Evolutionary conservation across 1,284 basidiomycete species (phyloP), one percentile per base, ranked within the genome.

Genomic region (Ceratobasidium sp.): DNA sequence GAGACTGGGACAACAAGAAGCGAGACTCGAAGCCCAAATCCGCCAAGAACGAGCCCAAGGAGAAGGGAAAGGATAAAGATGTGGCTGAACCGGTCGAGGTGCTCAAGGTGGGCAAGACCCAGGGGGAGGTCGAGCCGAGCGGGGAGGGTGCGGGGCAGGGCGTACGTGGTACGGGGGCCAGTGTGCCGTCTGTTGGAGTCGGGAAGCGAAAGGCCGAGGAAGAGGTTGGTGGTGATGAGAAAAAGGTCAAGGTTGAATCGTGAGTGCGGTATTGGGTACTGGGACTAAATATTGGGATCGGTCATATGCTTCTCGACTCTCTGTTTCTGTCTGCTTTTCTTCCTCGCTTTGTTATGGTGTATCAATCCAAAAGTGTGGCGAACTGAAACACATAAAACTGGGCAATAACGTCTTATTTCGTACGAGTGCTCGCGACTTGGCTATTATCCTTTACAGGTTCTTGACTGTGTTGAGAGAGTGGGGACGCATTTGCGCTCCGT

Each of bases 171-270:
- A 29, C 68, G 14, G 56, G 24, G 5, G 41, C 41, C 16, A 43
- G 54, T 58, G 56, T 72, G 22, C 68, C 68, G 24, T 61, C 39
- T 51, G 56, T 72, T 13, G 54, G 37, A 16, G 24, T 41, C 48
- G 27, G 51, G 24, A 74, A 76, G 56, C 59, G 84, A 63, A 82
- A 84, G 43, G 80, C 84, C 4, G 82, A 82, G 24, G 83, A 83
- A 22, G 84, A 85, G 13, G 71, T 58, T 19, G 69, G 73, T 29
- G 56, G 59, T 1, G 59, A 27, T 5, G 71, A 68, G n/a, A 63
- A 74, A 22, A 76, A 74, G 56, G 46, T 16, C 13, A 65, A 72
- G 24, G 59, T 63, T 0, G 56, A 54, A 14, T 29, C n/a, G 41
- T 43, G 7, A 43, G 16, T 13, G 9, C 11, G 9, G 41, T 43